Base-by-base conservation (phyloP, 257 asterid species). In the Petrea volubilis region DNA sequence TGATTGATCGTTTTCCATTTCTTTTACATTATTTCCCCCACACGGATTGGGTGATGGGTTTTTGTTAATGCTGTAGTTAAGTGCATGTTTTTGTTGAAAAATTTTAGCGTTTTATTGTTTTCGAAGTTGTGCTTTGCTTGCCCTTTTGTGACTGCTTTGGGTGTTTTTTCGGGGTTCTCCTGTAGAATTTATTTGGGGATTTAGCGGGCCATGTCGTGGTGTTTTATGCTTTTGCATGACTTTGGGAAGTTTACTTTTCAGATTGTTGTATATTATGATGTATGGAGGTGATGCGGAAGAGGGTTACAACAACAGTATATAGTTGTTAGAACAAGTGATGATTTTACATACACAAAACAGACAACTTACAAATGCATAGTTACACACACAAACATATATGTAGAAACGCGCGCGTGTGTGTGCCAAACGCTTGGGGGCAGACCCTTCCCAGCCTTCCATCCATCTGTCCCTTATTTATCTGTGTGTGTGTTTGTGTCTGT, bases 251-350 rank as follows among this genome's bases (percentile, higher is more conserved):
- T 50, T 61, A 49, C 13, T 6, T 71, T 31, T 50, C 31, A n/a
- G 24, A 17, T 64, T 71, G 57, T 43, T 73, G 78, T 53, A 31
- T 29, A 43, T 29, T 36, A 33, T 57, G 71, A 66, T 50, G 34
- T 4, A 34, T 67, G 0, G n/a, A n/a, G n/a, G n/a, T n/a, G n/a
- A n/a, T n/a, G n/a, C n/a, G n/a, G n/a, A n/a, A n/a, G n/a, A n/a
- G n/a, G n/a, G n/a, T n/a, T n/a, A n/a, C n/a, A n/a, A n/a, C n/a
- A n/a, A n/a, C n/a, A n/a, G 43, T 38, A 38, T 38, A 1, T 43
- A 34, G 40, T 61, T 52, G 33, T 61, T 64, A 17, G 50, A 15
- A 25, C 28, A 17, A 60, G 17, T 21, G 47, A 12, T 50, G 52
- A 24, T 58, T 20, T 64, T 20, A 49, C 50, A 61, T 23, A 21